Base-by-base conservation (phyloP, 106 monocot species). In the Hemerocallis citrina region DNA sequence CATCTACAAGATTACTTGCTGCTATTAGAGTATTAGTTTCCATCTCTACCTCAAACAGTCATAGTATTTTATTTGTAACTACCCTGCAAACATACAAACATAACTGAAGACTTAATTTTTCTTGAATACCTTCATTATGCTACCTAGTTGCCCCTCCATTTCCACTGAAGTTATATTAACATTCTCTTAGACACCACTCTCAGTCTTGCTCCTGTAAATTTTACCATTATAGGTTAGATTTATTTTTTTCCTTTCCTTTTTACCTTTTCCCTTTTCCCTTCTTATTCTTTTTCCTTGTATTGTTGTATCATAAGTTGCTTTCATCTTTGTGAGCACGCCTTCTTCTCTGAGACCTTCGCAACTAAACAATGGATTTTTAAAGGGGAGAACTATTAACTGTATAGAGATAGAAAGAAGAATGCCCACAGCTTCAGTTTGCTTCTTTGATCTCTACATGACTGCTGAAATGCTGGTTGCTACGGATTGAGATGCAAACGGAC, bases 401-500 rank as follows among this genome's bases (percentile, higher is more conserved):
- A 56, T 34, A 33, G 56, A 56, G 8, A 34, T 27, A 33, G 32
- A 14, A 56, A 15, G 16, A n/a, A 56, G 27, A 28, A 0, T 13
- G 5, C 9, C 11, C 15, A 16, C 45, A 45, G 45, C 45, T 33
- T 35, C 34, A 10, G 16, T 48, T 72, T 57, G 29, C 57, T 57
- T 35, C 34, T 46, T 15, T 37, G 11, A 61, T 69, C 55, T 28
- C 63, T 64, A 68, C 34, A 59, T 40, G 12, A 74, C 61, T 43
- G 66, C 40, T 12, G 65, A 65, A 25, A 74, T 62, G 66, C 63
- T 59, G 63, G 55, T 69, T 69, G 29, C 62, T 57, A 38, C 35
- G 21, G 7, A 9, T 31, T 24, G 49, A 45, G 60, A 68, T 36
- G 80, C 66, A 45, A 82, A 82, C 1, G 77, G 78, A 54, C 70